Evolutionary conservation across 1,139 yeast genomes (phyloP).

Genomic region (Blastobotrys indianensis): DNA sequence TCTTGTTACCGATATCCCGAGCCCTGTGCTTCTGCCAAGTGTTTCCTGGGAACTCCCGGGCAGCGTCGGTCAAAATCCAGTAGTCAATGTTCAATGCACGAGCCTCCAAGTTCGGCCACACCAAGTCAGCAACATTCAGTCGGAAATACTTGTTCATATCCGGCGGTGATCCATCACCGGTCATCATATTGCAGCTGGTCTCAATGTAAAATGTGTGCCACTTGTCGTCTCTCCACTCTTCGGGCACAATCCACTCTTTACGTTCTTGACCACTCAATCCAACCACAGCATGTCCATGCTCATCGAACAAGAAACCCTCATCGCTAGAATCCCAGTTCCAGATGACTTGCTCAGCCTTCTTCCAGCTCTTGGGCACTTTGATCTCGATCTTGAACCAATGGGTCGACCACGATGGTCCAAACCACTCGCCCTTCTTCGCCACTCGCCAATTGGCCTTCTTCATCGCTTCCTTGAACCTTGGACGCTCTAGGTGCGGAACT

Average conservation of each 20-base stretch:
- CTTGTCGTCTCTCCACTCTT: conserved; percentile 42
- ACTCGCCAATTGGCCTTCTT: conserved; percentile 49
- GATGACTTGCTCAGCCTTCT: conserved; percentile 42
- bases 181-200: conserved; percentile 92
- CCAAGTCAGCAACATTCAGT: conserved; percentile 65
- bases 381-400: conserved; percentile 81
- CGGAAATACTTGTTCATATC: conserved; percentile 63
- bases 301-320: conserved; percentile 74
- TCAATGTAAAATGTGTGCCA: conserved; percentile 67
- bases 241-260: conserved; percentile 69
- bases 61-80: conserved; percentile 86
- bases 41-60: conserved; percentile 71
- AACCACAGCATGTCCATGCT: conserved; percentile 62
- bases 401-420: conserved; percentile 95
- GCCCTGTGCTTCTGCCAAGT: conserved; percentile 84
- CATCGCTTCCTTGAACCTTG: conserved; percentile 67
- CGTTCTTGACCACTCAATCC: conserved; percentile 88
- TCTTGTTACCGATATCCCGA: conserved; percentile 64
- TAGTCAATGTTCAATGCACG: conserved; percentile 73
- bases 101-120: conserved; percentile 76
- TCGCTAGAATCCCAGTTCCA: conserved; percentile 84
- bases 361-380: conserved; percentile 50
- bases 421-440: conserved; percentile 65
- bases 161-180: conserved; percentile 73
- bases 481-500: conserved; percentile 68